Conservation (phyloP, 768 basidiomycete species). For the Nevesoporus exiguus region DNA sequence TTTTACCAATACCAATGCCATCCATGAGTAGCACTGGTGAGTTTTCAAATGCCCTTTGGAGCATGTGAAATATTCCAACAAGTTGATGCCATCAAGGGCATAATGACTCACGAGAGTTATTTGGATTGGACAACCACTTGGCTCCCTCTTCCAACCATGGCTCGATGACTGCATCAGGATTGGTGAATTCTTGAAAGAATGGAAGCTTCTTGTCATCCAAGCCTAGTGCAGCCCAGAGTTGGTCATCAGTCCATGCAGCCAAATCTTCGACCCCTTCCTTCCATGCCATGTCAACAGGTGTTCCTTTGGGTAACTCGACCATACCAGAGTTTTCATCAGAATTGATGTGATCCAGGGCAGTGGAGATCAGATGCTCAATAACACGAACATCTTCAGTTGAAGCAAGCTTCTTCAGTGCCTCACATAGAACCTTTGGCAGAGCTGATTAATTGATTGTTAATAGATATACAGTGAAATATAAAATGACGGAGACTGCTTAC, state of each 20-base stretch:
- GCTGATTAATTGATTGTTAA: too few species aligned
- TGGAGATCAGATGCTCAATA: background rate
- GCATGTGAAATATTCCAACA: constrained; percentile 17
- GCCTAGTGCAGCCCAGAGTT: background rate
- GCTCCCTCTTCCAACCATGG: constrained; percentile 11
- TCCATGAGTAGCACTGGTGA: constrained; percentile 23
- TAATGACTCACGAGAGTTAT: background rate
- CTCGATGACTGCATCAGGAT: constrained; percentile 1
- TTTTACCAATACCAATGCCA: constrained; percentile 24
- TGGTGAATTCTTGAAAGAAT: constrained; percentile 1
- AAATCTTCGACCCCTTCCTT: constrained; percentile 6
- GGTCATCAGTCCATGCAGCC: background rate
- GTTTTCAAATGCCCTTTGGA: background rate
- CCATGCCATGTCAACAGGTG: background rate
- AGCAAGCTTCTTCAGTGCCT: background rate
- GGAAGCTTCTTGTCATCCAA: background rate
- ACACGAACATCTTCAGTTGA: background rate
- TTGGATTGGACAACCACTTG: background rate
- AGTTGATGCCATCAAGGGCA: constrained; percentile 22
- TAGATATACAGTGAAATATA: too few species aligned
- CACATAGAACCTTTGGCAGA: background rate
- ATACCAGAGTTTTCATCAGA: rapidly evolving
- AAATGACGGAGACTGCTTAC: too few species aligned
- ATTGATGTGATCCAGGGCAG: background rate
- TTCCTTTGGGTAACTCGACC: background rate